Base-by-base conservation (phyloP, 352 stramenopile species). In the Elongisporangium prolatum region DNA sequence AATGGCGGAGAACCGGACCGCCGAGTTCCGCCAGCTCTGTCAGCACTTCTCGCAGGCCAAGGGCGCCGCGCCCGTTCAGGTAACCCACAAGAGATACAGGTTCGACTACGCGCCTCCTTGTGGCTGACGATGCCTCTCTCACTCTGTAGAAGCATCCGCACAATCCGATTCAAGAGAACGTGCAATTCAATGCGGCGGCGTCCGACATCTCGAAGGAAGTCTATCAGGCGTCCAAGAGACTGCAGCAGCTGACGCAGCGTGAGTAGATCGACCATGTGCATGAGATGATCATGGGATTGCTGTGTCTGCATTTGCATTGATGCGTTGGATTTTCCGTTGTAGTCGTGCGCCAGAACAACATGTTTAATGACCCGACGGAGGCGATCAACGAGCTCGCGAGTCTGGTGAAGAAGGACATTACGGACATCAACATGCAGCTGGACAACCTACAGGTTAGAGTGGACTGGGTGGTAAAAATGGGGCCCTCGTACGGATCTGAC, bases 281-380 rank as follows among this genome's bases (percentile, higher is more conserved):
- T 40, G 28, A 9, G 28, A 1, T 40, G 1, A 9, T 40, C 9
- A 8, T 34, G 24, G 4, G 24, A 7, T 8, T 34, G 24, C 24
- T 34, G 4, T 34, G 24, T 34, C n/a, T 40, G 17, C 48, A 18
- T 7, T 22, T 25, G n/a, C 21, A 21, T 17, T 55, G 14, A 34
- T 24, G n/a, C n/a, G n/a, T n/a, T n/a, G n/a, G 18, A 55, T 2
- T 50, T 10, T 28, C 11, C 20, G 11, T 11, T 50, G 51, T 50
- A 95, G 85, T 95, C 54, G 83, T 95, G 34, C 77, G 84, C 37
- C 81, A 95, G 68, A 92, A 91, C 60, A 95, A 91, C 72, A 93
- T 95, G 81, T 95, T 95, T 57, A 93, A 95, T 56, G 85, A 95
- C 61, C 85, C 85, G 21, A 91, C 80, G 0, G 79, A 87, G 59